These are phyloP conservation scores for Colletotrichum somersetense DNA, from an alignment of 2,329 filamentous ascomycete genomes.

Conservation along the genomic window DNA sequence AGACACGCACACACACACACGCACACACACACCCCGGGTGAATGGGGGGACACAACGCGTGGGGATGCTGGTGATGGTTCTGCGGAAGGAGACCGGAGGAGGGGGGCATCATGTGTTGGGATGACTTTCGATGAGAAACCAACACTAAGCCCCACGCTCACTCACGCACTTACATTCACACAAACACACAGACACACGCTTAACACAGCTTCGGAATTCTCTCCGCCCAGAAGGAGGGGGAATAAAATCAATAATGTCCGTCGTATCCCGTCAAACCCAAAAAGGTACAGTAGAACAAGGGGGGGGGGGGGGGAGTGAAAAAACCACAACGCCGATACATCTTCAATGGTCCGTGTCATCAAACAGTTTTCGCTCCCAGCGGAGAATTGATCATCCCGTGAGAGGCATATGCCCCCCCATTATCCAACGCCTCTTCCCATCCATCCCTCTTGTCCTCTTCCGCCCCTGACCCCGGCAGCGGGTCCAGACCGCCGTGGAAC, in stretches of 20 bases:
- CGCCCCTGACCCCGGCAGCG: neutral
- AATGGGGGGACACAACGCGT: neutral
- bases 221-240: neutral
- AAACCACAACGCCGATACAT: conserved; percentile 25
- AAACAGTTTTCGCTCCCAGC: conserved; percentile 3
- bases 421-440: conserved; percentile 21
- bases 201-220: neutral
- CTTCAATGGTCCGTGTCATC: conserved; percentile 8
- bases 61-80: neutral
- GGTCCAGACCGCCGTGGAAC: conserved; percentile 38
- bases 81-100: neutral
- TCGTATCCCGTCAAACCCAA: neutral
- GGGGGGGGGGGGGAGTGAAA: neutral
- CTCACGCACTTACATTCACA: no score
- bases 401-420: conserved; percentile 7
- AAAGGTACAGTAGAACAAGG: neutral
- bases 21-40: no score
- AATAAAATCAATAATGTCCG: neutral
- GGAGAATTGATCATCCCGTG: neutral
- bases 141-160: neutral
- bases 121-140: conserved; percentile 15
- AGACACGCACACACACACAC: no score
- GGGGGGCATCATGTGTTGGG: neutral
- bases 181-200: neutral
- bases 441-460: neutral